Percentiles rank a stretch among this genome's conserved stretches.
These are phyloP conservation scores for Chlamydomonas schloesseri DNA, from an alignment of 139 green algal genomes.

Conservation along the genomic window DNA sequence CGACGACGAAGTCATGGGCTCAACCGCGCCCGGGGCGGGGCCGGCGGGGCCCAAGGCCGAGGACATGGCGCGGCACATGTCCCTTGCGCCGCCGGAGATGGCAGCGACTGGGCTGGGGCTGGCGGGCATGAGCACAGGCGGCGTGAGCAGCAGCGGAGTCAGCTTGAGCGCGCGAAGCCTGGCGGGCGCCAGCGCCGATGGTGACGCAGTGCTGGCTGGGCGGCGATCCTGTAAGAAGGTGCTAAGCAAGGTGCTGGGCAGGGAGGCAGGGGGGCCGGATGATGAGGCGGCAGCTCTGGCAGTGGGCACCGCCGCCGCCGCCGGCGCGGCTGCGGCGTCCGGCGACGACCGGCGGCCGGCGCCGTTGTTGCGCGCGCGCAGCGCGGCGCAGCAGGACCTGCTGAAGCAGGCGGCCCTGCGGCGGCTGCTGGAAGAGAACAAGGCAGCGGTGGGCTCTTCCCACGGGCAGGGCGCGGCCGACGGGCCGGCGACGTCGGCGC, in stretches of 20 bases:
- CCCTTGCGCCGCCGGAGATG: not conserved
- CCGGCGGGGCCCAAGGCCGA: too few relatives aligned
- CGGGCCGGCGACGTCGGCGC: too few relatives aligned
- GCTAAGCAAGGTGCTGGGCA: not conserved
- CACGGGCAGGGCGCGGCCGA: too few relatives aligned
- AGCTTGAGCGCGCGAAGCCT: not conserved
- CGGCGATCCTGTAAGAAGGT: not conserved
- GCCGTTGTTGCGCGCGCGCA: too few relatives aligned
- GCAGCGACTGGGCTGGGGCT: too few relatives aligned
- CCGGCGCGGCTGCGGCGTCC: too few relatives aligned
- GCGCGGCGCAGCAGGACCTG: not conserved
- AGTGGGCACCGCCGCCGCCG: too few relatives aligned
- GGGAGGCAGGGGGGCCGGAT: too few relatives aligned
- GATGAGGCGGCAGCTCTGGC: not conserved
- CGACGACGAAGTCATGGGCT: not conserved
- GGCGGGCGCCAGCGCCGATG: not conserved
- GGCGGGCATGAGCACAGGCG: too few relatives aligned
- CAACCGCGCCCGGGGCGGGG: not conserved
- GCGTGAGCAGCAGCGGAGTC: not conserved
- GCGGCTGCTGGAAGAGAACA: not conserved
- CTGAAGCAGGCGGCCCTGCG: not conserved
- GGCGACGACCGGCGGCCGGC: too few relatives aligned
- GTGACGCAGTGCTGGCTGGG: too few relatives aligned
- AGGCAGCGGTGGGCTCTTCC: too few relatives aligned
- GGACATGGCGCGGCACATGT: not conserved